Evolutionary conservation across 2,329 filamentous ascomycete species (phyloP), one percentile per base, ranked within the genome.

Genomic region (Epichloe gansuensis): DNA sequence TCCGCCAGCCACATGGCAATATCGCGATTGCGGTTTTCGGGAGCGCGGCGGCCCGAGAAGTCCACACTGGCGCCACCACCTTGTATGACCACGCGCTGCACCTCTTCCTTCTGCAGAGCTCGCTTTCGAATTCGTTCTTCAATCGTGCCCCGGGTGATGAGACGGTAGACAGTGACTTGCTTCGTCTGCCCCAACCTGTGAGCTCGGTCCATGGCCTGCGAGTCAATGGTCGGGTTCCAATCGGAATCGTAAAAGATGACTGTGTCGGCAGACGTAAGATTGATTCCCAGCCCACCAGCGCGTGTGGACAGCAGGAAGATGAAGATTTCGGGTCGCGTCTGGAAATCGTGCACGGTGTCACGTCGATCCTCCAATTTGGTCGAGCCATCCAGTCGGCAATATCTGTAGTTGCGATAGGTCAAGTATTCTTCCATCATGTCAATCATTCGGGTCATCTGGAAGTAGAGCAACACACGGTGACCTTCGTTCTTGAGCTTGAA

Each of bases 361-460:
- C 93, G 85, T 68, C 93, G 83, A 66, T 98, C 93, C 68, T 98
- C 93, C 49, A 98, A 78, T 68, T 97, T 98, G 43, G 93, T 98
- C 17, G 89, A 95, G 64, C 93, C 93, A 63, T 98, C 93, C 44
- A 98, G 78, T 54, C 93, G 87, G 63, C 91, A 94, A 71, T 96
- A 98, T 69, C 95, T 96, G 82, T 95, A 97, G 71, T 97, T 96
- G 66, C 93, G 88, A 72, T 97, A 97, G 0, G 93, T 97, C 54
- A 98, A 76, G 61, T 97, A 98, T 70, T 98, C 93, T 68, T 98
- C 93, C 87, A 97, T 97, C 55, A 98, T 75, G 66, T 98, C 91
- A 64, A 98, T 97, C 93, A 98, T 98, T 64, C 88, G 87, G 4
- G 93, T 98, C 93, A 98, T 98, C 75, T 98, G 93, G 87, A 98